phyloP scores from a whole-genome alignment of 768 basidiomycete genomes.

The Boletus rubescentipes region DNA sequence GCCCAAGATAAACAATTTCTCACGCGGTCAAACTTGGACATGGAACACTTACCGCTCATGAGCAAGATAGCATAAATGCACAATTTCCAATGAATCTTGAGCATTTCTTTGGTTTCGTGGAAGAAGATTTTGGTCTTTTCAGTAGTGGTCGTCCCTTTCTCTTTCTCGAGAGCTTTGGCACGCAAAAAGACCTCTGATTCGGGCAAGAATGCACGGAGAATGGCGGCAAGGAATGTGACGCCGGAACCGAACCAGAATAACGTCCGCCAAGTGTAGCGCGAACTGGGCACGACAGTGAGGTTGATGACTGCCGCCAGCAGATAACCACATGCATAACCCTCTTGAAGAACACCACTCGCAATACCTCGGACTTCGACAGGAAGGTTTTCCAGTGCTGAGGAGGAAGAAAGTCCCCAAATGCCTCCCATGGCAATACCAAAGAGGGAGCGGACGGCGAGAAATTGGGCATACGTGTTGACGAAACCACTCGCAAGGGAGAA shows the following conservation, averaged over 20 bases:
- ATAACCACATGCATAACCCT: constrained; percentile 88
- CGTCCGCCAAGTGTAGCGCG: constrained; percentile 59
- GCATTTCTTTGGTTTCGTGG: constrained; percentile 69
- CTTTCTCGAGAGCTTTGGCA: constrained; percentile 55
- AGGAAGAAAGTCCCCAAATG: constrained; percentile 81
- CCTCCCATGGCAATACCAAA: constrained; percentile 91
- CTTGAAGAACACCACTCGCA: constrained; percentile 80
- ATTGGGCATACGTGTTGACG: constrained; percentile 69
- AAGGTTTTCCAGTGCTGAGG: constrained; percentile 86
- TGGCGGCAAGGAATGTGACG: constrained; percentile 67
- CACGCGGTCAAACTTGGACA: neutral
- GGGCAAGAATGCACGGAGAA: constrained; percentile 64
- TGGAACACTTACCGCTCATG: constrained; percentile 53
- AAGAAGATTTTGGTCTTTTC: constrained; percentile 73
- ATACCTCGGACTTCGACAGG: constrained; percentile 86
- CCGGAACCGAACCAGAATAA: constrained; percentile 82
- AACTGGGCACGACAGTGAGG: constrained; percentile 48
- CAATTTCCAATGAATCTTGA: constrained; percentile 77
- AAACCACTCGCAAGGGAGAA: constrained; percentile 84
- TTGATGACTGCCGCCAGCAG: constrained; percentile 85
- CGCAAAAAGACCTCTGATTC: constrained; percentile 75
- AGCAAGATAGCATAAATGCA: constrained; percentile 84
- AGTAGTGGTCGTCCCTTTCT: constrained; percentile 33
- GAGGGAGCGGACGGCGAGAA: constrained; percentile 78
- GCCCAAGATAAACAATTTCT: neutral